Base-by-base conservation (phyloP, 257 asterid species). In the Nicotiana knightiana region DNA sequence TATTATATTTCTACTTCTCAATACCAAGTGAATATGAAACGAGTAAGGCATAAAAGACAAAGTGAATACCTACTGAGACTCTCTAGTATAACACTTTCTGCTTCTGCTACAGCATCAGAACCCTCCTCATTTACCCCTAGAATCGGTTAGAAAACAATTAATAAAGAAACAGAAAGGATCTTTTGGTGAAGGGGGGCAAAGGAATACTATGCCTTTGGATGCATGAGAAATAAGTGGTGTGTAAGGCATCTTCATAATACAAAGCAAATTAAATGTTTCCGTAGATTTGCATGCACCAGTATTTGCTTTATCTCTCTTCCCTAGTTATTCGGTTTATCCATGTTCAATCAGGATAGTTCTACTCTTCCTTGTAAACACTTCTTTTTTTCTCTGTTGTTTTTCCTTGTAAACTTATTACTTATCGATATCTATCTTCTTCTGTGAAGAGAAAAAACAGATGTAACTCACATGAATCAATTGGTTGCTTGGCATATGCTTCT, bases 51-150 rank as follows among this genome's bases (percentile, higher is more conserved):
- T 43, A 43, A 68, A 62, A 63, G 63, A 30, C 76, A 37, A 58
- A 82, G 67, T 82, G 10, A 78, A 53, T 95, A 92, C 99, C 99
- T 88, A 82, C 98, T 96, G 83, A 94, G 94, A 80, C 90, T 91
- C 82, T 94, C 98, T 61, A 96, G 85, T 64, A 94, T 85, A 64
- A 90, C 91, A 80, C 86, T 83, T 87, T 94, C 98, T 85, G 93
- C 91, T 86, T 91, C 95, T 80, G 93, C 91, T 58, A 96, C 88
- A 43, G 90, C 88, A 77, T 88, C 90, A 26, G 90, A 85, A 32
- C 97, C 98, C 85, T 96, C 96, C 80, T 86, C 87, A 7, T 66
- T 53, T 70, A 81, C 84, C 96, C 93, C 98, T 95, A 89, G 21
- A 85, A 86, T 81, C 24, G 63, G 76, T 81, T 79, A 61, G 67